Evolutionary conservation across 306 rosid genomes (phyloP).

Genomic region (Canavalia gladiata): DNA sequence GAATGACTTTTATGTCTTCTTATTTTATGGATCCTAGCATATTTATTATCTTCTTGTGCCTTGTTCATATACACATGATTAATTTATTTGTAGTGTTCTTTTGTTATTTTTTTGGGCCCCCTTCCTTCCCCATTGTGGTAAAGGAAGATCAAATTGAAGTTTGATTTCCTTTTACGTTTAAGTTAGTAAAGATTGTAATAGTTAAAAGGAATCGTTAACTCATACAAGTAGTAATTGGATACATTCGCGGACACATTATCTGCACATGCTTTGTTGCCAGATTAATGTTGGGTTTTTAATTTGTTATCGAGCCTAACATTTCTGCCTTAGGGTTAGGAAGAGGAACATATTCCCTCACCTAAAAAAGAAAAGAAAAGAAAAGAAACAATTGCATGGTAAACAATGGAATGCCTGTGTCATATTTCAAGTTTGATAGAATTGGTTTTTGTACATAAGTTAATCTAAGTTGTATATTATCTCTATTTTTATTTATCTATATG

Average conservation of each 20-base stretch:
- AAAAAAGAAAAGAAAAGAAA: too few relatives aligned
- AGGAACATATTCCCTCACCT: too few relatives aligned
- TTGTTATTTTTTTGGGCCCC: constrained; percentile 18
- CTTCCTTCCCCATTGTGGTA: not conserved
- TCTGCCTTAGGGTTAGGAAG: not conserved
- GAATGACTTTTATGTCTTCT: constrained; percentile 42
- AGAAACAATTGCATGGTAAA: too few relatives aligned
- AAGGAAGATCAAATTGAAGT: constrained; percentile 2
- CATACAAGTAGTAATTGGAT: not conserved
- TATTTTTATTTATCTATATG: too few relatives aligned
- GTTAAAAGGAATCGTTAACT: not conserved
- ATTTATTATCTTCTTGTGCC: constrained; percentile 61
- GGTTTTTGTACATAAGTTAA: too few relatives aligned
- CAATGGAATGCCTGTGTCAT: too few relatives aligned
- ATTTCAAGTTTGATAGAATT: too few relatives aligned
- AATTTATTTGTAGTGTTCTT: constrained; percentile 40
- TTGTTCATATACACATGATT: constrained; percentile 34
- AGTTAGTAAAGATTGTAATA: not conserved
- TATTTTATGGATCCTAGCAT: constrained; percentile 32
- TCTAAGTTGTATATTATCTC: too few relatives aligned
- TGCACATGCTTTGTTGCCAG: not conserved
- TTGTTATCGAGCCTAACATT: not conserved
- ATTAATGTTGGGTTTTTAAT: not conserved
- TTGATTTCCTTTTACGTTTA: constrained; percentile 1
- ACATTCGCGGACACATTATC: not conserved